Evolutionary conservation across 1,139 yeast genomes (phyloP), one percentile per base, ranked within the genome.

Genomic region (Yamadazyma taylorii): DNA sequence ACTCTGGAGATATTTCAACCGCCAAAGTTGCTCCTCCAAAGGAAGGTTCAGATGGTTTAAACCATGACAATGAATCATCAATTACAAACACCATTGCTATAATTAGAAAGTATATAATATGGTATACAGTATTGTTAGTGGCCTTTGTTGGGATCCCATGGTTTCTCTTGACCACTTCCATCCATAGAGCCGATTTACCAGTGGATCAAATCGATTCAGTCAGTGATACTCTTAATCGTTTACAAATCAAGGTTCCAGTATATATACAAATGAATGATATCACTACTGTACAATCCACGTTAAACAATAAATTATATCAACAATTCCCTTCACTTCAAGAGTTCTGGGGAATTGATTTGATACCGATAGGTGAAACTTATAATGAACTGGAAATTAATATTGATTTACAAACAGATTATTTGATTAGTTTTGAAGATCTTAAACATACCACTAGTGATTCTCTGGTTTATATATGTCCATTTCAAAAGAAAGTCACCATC

Each of bases 151-250:
- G 96, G 2, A 53, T 80, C 14, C 96, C 96, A 2, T 58, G 86
- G 45, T 88, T 92, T 83, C 63, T 71, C 40, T 58, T 62, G 33
- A 78, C 95, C 25, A 86, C 96, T 4, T 71, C 81, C 15, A 79
- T 87, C 8, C 78, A 85, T 51, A 70, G 96, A 43, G 94, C 95
- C 0, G 78, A 79, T 19, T 66, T 89, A 35, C 95, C 95, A 4
- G 60, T 69, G 9, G 69, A 66, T 6, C 71, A 73, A 40, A 78
- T 87, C 41, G 60, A 69, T 37, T 48, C 57, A 6, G 61, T 73
- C 38, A 66, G 70, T 28, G 46, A 51, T n/a, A 48, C 61, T 34
- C 59, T 73, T 25, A 46, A 58, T 24, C 36, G 58, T 9, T 60
- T 81, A 7, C 49, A 58, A 25, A 63, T 79, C 41, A 59, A 59